Evolutionary conservation across 306 rosid species (phyloP), one percentile per base, ranked within the genome.

Genomic region (Cucumis hystrix): DNA sequence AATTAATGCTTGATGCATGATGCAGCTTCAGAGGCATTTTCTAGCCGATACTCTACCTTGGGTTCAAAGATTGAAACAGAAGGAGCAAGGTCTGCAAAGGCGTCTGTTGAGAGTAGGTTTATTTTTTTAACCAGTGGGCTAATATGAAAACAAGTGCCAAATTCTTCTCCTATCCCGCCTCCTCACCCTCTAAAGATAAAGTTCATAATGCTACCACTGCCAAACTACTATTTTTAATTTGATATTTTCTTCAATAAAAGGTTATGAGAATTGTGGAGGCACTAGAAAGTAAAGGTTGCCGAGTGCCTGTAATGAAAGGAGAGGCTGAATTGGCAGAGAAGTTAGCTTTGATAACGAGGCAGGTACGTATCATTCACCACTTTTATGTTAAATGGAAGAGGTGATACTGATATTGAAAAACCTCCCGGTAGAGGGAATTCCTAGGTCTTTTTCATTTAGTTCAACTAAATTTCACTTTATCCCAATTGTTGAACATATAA

Each of bases 21-120:
- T 85, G 85, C 91, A 95, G 99, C 97, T 92, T 80, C 99, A 91
- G 77, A 88, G 99, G 80, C 97, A 95, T 88, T 87, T 92, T 88
- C 93, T 92, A 86, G 97, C 93, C 58, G 99, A 91, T 75, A 89
- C 99, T 59, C 91, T 89, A 80, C 97, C 99, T 17, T 72, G 92
- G 86, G 87, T 92, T 20, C 92, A 92, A 85, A 89, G 98, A 80
- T 82, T 95, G 91, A 91, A 86, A 82, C 98, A 95, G 81, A 91
- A 92, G 78, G 96, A 96, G 83, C 92, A 96, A 86, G 89, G 84
- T 83, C 99, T 96, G 55, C 97, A 96, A 84, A 87, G 92, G 80
- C 96, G 91, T 33, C 92, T 96, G 64, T 84, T 96, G 81, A 86
- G 93, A 89, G 99, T 92, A 77, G 10, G 94, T 51, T 52, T 30